Base-by-base conservation (phyloP, 2,329 filamentous ascomycete species). In the Coniochaeta sp. region DNA sequence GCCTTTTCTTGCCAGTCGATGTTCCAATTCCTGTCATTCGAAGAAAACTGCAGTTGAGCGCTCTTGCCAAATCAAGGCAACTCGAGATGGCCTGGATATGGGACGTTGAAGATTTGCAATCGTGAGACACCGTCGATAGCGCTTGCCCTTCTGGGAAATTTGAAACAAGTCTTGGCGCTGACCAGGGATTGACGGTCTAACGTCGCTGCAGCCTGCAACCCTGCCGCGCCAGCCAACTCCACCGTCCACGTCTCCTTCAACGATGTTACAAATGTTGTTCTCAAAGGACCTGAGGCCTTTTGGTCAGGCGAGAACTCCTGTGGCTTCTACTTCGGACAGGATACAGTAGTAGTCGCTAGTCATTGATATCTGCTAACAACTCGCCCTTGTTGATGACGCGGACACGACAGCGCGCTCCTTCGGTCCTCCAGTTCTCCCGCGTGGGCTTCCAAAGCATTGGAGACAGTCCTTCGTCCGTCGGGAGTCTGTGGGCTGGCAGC, bases 61-160 rank as follows among this genome's bases (percentile, higher is more conserved):
- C 34, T 36, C 5, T 24, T 47, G 52, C n/a, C 54, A 50, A 32
- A 19, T 17, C 17, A 26, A 28, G 4, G 52, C 3, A 26, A 10
- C 19, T 26, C 10, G 10, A 52, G 16, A 30, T 52, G 34, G 34
- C 5, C 10, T 5, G n/a, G n/a, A n/a, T n/a, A n/a, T n/a, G 44
- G 44, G 26, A 16, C n/a, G 26, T 30, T 30, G 36, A 30, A 40
- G 58, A 63, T 64, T 63, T 63, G 63, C 63, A 63, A 62, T 64
- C 62, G 60, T 65, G 63, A 64, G 62, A 65, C 63, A 58, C 12
- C 44, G 34, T 57, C 54, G 54, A 34, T 57, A 36, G 55, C 38
- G 16, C 36, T 44, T 42, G 38, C 55, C 55, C 55, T 17, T 30
- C 34, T 56, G 54, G 28, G 32, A 56, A 24, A 56, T 38, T 34